Base-by-base conservation (phyloP, 2,329 filamentous ascomycete species). In the Fusarium incarnatum region DNA sequence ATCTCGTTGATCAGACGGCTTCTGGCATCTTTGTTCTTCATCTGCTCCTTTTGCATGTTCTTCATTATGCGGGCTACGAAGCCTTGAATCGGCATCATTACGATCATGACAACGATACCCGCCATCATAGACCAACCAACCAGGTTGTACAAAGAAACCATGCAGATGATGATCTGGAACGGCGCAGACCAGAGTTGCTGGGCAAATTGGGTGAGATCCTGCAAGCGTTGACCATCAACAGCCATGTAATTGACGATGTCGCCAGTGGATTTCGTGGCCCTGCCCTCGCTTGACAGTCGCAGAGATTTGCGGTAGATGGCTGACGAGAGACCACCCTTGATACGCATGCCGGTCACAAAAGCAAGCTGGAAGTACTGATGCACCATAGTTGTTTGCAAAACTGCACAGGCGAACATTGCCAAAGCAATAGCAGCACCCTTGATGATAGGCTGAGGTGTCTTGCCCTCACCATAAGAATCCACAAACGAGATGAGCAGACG, bases 181-280 rank as follows among this genome's bases (percentile, higher is more conserved):
- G 96, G 96, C 5, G 97, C 95, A 45, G 94, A 98, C 94, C 96
- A 98, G 13, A 97, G 83, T 79, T 98, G 95, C 78, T 97, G 94
- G 20, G 93, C 94, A 78, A 96, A 99, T 77, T 99, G 97, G 4
- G 95, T 94, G 60, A 99, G 84, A 81, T 99, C 96, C 76, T 98
- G 93, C 20, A 99, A 86, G 71, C 97, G 91, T 81, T 99, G 96
- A 16, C 95, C 95, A 78, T 99, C 96, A 12, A 99, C 95, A 47
- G 97, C 96, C 95, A 99, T 99, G 81, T 97, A 96, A 78, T 99
- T 99, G 79, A 99, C 96, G 76, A 99, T 98, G 76, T 99, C 97
- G 60, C 96, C 96, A 0, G 96, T 99, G 1, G 93, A 93, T 82
- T 98, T 98, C 46, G 90, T 82, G 4, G 94, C 88, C 56, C 95